phyloP scores from a whole-genome alignment of 108 stramenopile genomes.

The Seminavis robusta region DNA sequence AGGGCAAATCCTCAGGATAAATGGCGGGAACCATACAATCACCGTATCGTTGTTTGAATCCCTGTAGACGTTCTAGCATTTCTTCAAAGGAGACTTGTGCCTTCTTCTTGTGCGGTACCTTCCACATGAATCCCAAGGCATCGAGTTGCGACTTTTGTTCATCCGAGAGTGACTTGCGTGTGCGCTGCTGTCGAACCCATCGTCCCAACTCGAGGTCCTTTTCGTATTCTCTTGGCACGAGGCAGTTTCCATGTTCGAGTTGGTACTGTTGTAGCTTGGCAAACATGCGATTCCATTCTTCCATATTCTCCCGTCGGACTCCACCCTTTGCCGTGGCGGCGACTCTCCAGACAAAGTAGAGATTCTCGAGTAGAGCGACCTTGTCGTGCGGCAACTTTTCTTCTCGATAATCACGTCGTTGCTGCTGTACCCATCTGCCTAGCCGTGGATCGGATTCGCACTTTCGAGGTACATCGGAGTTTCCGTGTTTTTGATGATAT shows the following conservation, averaged over 20 bases:
- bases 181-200: constrained; percentile 28
- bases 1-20: constrained; percentile 22
- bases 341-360: too few relatives aligned
- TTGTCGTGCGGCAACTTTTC: too few relatives aligned
- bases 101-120: constrained; percentile 55
- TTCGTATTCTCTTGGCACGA: constrained; percentile 20
- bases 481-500: constrained; percentile 4
- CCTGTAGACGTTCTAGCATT: background rate
- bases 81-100: too few relatives aligned
- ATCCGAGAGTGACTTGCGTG: too few relatives aligned
- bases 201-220: constrained; percentile 18
- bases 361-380: too few relatives aligned
- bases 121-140: constrained; percentile 71
- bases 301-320: background rate
- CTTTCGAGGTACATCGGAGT: constrained; percentile 1
- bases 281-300: constrained; percentile 20
- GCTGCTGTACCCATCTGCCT: too few relatives aligned
- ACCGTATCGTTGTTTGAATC: too few relatives aligned
- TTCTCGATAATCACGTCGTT: too few relatives aligned
- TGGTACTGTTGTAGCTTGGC: constrained; percentile 21
- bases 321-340: too few relatives aligned
- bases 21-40: constrained; percentile 31
- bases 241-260: constrained; percentile 9
- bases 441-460: too few relatives aligned
- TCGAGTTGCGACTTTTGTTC: constrained; percentile 32